phyloP scores from a whole-genome alignment of 2,329 filamentous ascomycete genomes.

The Penicillium hordei region DNA sequence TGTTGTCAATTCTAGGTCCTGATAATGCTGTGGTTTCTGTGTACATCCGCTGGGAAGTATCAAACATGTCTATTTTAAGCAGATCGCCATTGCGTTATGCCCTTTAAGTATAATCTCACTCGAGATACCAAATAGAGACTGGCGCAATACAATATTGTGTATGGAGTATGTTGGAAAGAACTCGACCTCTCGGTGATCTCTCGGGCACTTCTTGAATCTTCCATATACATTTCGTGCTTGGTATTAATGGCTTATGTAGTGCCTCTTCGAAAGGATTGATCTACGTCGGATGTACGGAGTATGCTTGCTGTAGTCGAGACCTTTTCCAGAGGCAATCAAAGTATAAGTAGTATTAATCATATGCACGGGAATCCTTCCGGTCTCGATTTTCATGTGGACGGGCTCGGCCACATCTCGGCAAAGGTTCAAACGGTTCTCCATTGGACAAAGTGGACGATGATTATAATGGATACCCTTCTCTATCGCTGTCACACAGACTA shows the following conservation, averaged over 20 bases:
- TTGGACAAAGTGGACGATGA: not conserved
- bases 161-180: not conserved
- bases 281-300: not conserved
- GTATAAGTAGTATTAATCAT: not conserved
- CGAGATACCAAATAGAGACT: not conserved
- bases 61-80: not conserved
- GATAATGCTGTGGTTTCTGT: not conserved
- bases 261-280: not conserved
- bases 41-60: not conserved
- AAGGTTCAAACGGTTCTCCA: not conserved
- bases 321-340: not conserved
- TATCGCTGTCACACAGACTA: not conserved
- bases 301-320: not conserved
- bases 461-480: not conserved
- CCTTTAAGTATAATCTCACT: not conserved
- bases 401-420: not conserved
- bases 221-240: not conserved
- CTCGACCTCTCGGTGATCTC: not conserved
- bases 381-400: not conserved
- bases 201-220: not conserved
- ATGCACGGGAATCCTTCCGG: slow-evolving; percentile 6
- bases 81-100: not conserved
- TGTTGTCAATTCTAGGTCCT: not conserved
- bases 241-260: not conserved
- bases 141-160: not conserved